phyloP scores from a whole-genome alignment of 2,329 filamentous ascomycete species.

The Botrytis medusae region DNA sequence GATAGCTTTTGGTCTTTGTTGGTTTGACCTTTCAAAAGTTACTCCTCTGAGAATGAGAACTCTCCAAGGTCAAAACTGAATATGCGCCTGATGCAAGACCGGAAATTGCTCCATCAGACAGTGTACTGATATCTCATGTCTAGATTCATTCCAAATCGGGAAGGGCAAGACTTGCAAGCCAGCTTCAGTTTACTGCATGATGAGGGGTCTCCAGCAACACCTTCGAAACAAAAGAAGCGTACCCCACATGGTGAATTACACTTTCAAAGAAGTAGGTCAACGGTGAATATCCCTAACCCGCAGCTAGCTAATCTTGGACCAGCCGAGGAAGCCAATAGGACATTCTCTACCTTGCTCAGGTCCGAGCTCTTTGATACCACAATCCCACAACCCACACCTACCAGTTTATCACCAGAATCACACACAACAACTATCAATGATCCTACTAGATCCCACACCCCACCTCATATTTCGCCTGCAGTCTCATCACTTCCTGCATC shows the following conservation, averaged over 20 bases:
- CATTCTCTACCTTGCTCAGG: constrained; percentile 82
- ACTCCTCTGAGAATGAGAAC: not conserved
- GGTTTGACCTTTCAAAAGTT: not conserved
- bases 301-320: constrained; percentile 18
- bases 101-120: not conserved
- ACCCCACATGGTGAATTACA: constrained; percentile 87
- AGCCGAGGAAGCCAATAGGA: constrained; percentile 93
- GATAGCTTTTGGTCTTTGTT: not conserved
- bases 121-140: constrained; percentile 29
- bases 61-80: not conserved
- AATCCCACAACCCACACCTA: constrained; percentile 75
- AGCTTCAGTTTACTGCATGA: constrained; percentile 91
- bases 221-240: constrained; percentile 80
- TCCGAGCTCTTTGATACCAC: constrained; percentile 90
- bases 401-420: constrained; percentile 60
- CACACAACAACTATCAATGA: constrained; percentile 60
- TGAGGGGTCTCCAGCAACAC: constrained; percentile 88
- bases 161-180: constrained; percentile 88
- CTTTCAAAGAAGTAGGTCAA: constrained; percentile 79
- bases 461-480: constrained; percentile 62
- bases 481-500: constrained; percentile 66
- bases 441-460: constrained; percentile 75
- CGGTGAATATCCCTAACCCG: not conserved
- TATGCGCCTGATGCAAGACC: not conserved
- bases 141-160: constrained; percentile 93